phyloP scores from a whole-genome alignment of 2,329 filamentous ascomycete species.

The Nothopassalora personata region DNA sequence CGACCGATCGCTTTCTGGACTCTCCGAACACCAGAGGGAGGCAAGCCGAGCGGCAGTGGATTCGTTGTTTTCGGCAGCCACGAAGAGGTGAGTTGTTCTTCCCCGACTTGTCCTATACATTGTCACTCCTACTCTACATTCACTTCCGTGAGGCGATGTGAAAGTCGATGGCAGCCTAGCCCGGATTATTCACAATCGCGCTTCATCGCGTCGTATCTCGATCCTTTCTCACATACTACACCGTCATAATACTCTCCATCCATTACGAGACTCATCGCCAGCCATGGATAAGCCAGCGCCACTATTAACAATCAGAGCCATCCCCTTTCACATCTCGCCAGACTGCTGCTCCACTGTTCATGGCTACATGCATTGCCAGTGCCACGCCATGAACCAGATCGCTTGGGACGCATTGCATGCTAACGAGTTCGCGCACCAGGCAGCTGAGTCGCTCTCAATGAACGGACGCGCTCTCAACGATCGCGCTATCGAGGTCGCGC shows the following conservation, averaged over 20 bases:
- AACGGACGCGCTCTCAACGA: constrained; percentile 97
- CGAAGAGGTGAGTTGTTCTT: constrained; percentile 73
- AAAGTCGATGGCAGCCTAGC: constrained; percentile 1
- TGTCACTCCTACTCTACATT: neutral
- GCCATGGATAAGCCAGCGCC: neutral
- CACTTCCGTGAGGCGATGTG: neutral
- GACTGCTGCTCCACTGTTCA: neutral
- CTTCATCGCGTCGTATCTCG: neutral
- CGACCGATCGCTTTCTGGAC: constrained; percentile 99
- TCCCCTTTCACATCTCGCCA: neutral
- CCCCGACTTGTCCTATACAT: neutral
- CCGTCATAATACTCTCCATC: neutral
- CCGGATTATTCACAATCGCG: neutral
- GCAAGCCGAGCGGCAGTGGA: constrained; percentile 97
- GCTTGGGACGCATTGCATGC: neutral
- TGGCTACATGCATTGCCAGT: neutral
- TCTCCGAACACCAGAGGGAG: constrained; percentile 91
- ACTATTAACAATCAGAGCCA: neutral
- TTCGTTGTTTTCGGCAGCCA: constrained; percentile 99
- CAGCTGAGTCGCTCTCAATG: constrained; percentile 97
- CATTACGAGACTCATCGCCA: neutral
- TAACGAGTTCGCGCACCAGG: constrained; percentile 48
- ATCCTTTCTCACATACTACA: neutral
- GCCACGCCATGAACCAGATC: constrained; percentile 1
- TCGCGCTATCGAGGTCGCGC: constrained; percentile 97